Evolutionary conservation across 108 stramenopile genomes (phyloP), one percentile per base, ranked within the genome.

Genomic region (Cyclotella cryptica): DNA sequence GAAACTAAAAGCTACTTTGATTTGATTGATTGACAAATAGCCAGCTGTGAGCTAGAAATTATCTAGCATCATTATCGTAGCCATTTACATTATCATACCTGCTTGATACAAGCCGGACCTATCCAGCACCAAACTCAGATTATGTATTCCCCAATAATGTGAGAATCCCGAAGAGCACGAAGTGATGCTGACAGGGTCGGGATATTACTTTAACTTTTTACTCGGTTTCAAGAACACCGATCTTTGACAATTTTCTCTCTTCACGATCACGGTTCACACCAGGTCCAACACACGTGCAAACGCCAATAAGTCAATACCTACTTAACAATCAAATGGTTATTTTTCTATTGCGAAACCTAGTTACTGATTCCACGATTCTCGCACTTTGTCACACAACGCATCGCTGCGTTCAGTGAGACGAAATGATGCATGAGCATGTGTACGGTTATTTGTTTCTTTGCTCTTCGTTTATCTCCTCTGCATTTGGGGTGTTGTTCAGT

Each of bases 251-350:
- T 54, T 74, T 84, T 80, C 80, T 83, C 65, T 88, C 89, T 21
- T 88, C 28, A 28, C 80, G 63, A 5, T 75, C 74, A 21, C 45
- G 29, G 69, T 77, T 81, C 46, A 77, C 67, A 9, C 75, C 71
- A 51, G 64, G 46, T 19, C 83, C 86, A 27, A 77, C 86, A 21
- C 87, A 30, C 17, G 65, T 44, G 24, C 71, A 66, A 40, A 62
- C 52, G 21, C 83, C 80, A 57, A 93, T 81, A 22, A 96, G 68
- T 75, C 97, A 94, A 77, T 88, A 84, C 64, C 90, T 86, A n/a
- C n/a, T n/a, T n/a, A n/a, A n/a, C n/a, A n/a, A n/a, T n/a, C n/a
- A n/a, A n/a, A n/a, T 72, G 96, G 76, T 35, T 67, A 87, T 22
- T 69, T 71, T 7, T 41, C 40, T 17, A 88, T 87, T 19, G 88